Conservation (phyloP, 2,329 filamentous ascomycete genomes). For the Colletotrichum tofieldiae region DNA sequence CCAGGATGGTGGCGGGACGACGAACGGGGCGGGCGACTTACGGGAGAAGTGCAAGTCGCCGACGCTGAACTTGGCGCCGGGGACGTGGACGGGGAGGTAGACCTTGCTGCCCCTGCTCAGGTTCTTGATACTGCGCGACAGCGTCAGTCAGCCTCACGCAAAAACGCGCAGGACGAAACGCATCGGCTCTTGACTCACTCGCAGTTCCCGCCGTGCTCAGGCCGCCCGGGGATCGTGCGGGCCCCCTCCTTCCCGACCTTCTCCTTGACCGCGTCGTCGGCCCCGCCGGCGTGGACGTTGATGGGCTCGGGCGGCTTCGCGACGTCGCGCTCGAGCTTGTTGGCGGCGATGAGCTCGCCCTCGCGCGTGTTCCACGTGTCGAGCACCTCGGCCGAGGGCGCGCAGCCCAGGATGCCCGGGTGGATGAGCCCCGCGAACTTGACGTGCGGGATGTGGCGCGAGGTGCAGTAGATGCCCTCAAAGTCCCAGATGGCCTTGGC, state of each 20-base stretch:
- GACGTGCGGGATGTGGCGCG: constrained; percentile 88
- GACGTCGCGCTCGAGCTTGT: constrained; percentile 78
- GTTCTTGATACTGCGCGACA: constrained; percentile 77
- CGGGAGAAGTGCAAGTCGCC: constrained; percentile 89
- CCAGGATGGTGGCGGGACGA: background rate
- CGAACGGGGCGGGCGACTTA: constrained; percentile 49
- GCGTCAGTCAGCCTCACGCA: constrained; percentile 27
- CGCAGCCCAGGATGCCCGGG: constrained; percentile 91
- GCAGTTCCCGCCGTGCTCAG: constrained; percentile 92
- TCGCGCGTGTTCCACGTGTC: constrained; percentile 89
- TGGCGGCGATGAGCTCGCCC: constrained; percentile 81
- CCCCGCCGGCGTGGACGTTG: constrained; percentile 82
- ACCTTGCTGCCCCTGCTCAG: constrained; percentile 84
- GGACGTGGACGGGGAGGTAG: constrained; percentile 89
- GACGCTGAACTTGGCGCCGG: constrained; percentile 90
- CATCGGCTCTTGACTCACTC: constrained; percentile 62
- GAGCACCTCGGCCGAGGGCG: constrained; percentile 84
- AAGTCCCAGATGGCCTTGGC: constrained; percentile 75
- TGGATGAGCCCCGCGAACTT: constrained; percentile 92
- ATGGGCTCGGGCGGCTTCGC: constrained; percentile 81
- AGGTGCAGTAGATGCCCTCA: constrained; percentile 79
- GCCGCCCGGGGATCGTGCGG: constrained; percentile 86
- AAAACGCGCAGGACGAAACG: background rate
- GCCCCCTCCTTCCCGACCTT: constrained; percentile 86
- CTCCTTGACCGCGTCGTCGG: constrained; percentile 69